Evolutionary conservation across 2,329 filamentous ascomycete genomes (phyloP), one percentile per base, ranked within the genome.

Genomic region (Sporothrix variecibatus): DNA sequence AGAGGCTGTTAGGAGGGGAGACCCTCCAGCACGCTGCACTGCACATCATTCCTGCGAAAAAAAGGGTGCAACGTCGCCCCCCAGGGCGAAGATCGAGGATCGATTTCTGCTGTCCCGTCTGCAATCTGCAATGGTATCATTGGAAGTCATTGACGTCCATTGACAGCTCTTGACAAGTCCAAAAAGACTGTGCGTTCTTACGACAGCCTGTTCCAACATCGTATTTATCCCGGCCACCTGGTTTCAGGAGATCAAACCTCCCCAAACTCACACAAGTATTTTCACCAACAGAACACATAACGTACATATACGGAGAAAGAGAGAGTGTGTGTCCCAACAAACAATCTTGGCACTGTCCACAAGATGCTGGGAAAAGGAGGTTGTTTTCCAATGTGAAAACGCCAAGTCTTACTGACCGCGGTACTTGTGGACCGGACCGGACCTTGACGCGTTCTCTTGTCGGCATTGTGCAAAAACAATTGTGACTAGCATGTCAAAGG

Each of bases 201-300:
- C 7, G 15, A 12, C 20, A 23, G 15, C 60, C 11, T 43, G 60
- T 43, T 34, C 31, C 60, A 43, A n/a, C 60, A 26, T 11, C 5
- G 17, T 49, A 65, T 43, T 65, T 26, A 65, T 65, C 60, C 60
- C 38, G 38, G 60, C 60, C 62, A 65, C 62, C 38, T 28, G 38
- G 23, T 46, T 65, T 65, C 62, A 46, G 62, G 62, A 46, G n/a
- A 26, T 65, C 38, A 46, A 65, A 65, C 62, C 34, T 38, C 38
- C 60, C 38, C n/a, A 46, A 46, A 65, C 62, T 23, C 62, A 6
- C 56, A 34, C 56, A 60, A 26, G 23, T 20, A 67, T 46, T 1
- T 1, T 28, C 38, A 23, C 31, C 20, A 40, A 5, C 58, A 64
- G n/a, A 60, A 49, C 43, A 20, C 43, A 49, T 20, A 20, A 20